Evolutionary conservation across 2,329 filamentous ascomycete genomes (phyloP), one percentile per base, ranked within the genome.

Genomic region (Alternaria brassicicola): DNA sequence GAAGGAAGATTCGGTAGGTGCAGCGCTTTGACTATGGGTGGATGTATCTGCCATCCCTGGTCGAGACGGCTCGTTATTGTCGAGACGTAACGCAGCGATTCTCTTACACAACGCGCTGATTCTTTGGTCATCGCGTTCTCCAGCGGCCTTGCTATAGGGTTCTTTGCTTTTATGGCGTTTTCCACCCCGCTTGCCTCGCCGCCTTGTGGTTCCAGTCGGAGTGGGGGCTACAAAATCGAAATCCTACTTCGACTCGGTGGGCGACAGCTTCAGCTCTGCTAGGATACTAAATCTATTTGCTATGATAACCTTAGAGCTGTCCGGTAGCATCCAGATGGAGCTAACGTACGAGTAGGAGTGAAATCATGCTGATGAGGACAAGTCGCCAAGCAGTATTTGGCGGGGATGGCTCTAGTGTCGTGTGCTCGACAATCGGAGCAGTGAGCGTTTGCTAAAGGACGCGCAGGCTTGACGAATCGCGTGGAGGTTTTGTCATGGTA

Each of bases 251-350:
- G 62, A 63, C n/a, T 66, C 59, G n/a, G 60, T 54, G 6, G 67
- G 43, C 19, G 64, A 52, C 15, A 63, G 65, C 9, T 66, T 56
- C 21, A 67, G 59, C 7, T 68, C 66, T 12, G 67, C 67, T 19
- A 74, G 62, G 26, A 73, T 46, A 39, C 68, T 69, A 57, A 75
- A 73, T 5, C 61, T 70, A 33, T 74, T 75, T n/a, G 57, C 72
- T 76, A 31, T 26, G 25, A 31, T 12, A 48, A 47, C 25, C 12
- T 53, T 15, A 47, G 31, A 25, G 3, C 4, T 4, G 3, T 17
- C 12, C n/a, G 15, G 10, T 1, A 6, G 12, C n/a, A 21, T 33
- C 4, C 1, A 26, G 9, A 8, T n/a, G 31, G 9, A 8, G 19
- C 5, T 3, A 31, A 56, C 63, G 52, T 57, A 72, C 70, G 59